Base-by-base conservation (phyloP, 176 grass and related monocot genomes). In the Rhipidocladum racemiflorum region DNA sequence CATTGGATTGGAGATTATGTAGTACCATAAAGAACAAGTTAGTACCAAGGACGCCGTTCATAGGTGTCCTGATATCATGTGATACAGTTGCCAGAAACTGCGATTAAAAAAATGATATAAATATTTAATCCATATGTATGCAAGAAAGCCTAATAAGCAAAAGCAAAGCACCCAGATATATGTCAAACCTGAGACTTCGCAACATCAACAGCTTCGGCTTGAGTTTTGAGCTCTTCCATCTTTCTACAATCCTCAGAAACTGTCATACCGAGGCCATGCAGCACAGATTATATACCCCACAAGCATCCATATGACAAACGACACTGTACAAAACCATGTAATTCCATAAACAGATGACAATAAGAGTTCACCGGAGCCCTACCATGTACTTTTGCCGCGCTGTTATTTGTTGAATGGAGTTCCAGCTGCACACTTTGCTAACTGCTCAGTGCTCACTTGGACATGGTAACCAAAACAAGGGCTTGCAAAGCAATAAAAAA, bases 1-100 rank as follows among this genome's bases (percentile, higher is more conserved):
- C 3, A 25, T 42, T 11, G 7, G 62, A 68, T 29, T 44, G 20
- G 6, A 74, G 21, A 79, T 36, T 74, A 27, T 79, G 27, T 50
- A 78, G 32, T 56, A 72, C 44, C 13, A 38, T 29, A 90, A 32
- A 34, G 42, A 91, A 50, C 20, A 51, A 6, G 20, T 62, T 78
- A 32, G 23, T 95, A 98, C 95, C 95, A 20, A 98, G 88, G 74
- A 95, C 92, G 1, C 95, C 95, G 80, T 98, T 98, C 95, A 98
- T 98, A 64, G 95, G 95, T 79, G 92, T 98, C 87, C 95, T 93
- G 72, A 98, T 95, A 85, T 98, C 95, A 86, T 98, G 95, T 39
- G 95, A 98, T 57, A 98, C 95, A 53, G 95, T 98, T 59, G 95
- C 95, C 84, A 98, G 88, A 82, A 98, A 98, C 95, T 98, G 86